phyloP scores from a whole-genome alignment of 2,329 filamentous ascomycete species.

The Fusarium albidum region DNA sequence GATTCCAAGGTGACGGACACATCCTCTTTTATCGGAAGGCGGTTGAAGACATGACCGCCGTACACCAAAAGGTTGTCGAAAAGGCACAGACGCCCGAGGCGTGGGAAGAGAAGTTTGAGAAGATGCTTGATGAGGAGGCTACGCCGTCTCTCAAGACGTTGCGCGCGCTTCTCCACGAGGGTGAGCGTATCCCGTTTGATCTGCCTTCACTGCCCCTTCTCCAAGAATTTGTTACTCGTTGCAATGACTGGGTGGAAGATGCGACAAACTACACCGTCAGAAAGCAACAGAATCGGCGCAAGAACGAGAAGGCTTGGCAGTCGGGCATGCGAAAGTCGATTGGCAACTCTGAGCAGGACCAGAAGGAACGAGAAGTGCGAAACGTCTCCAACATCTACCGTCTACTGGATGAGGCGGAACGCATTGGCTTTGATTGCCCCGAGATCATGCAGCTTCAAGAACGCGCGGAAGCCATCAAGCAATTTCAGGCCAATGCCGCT shows the following conservation, averaged over 20 bases:
- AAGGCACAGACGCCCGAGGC: conserved; percentile 85
- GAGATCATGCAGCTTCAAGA: conserved; percentile 89
- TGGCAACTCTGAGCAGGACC: conserved; percentile 63
- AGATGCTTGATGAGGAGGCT: conserved; percentile 81
- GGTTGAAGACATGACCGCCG: conserved; percentile 71
- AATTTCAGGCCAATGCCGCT: conserved; percentile 81
- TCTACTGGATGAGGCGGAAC: conserved; percentile 82
- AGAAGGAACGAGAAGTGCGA: conserved; percentile 85
- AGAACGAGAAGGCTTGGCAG: conserved; percentile 89
- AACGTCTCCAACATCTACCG: conserved; percentile 89
- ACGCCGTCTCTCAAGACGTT: conserved; percentile 87
- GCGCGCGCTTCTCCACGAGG: conserved; percentile 85
- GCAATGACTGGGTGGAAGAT: conserved; percentile 98
- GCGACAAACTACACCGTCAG: conserved; percentile 95
- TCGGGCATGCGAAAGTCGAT: conserved; percentile 76
- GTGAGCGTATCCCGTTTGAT: conserved; percentile 94
- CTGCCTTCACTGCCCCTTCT: conserved; percentile 83
- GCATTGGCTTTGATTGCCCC: conserved; percentile 90
- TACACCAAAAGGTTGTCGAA: conserved; percentile 81
- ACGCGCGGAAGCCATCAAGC: conserved; percentile 82
- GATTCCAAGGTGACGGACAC: conserved; percentile 76
- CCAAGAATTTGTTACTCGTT: conserved; percentile 90
- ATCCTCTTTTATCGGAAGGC: conserved; percentile 80
- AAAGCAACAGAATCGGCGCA: conserved; percentile 96
- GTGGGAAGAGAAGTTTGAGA: conserved; percentile 92